Evolutionary conservation across 139 green algal species (phyloP).

Genomic region (Pseudopediastrum boryanum): DNA sequence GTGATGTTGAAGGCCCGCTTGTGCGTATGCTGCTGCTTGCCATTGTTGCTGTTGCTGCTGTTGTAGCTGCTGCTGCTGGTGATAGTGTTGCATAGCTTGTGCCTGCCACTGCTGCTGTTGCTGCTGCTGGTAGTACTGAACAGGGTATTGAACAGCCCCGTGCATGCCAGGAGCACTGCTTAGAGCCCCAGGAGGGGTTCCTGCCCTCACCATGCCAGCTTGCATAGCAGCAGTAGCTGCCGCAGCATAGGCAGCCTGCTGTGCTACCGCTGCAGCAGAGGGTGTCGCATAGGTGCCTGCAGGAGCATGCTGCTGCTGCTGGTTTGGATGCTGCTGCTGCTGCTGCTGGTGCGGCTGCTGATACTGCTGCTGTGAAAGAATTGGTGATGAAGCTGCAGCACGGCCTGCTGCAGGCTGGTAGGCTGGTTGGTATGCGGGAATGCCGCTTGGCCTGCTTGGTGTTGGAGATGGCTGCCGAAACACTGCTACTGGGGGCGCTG

Average conservation of each 20-base stretch:
- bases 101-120: neutral
- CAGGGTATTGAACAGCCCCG: neutral
- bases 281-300: neutral
- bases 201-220: too few relatives aligned
- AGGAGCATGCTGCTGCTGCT: slow-evolving; percentile 4
- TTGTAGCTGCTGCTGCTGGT: slow-evolving; percentile 10
- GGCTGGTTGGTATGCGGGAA: too few relatives aligned
- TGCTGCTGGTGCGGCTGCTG: neutral
- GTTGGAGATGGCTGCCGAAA: too few relatives aligned
- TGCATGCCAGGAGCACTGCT: neutral
- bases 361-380: too few relatives aligned
- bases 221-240: too few relatives aligned
- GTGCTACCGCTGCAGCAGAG: neutral
- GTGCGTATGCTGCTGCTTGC: neutral
- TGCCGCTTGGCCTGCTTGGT: too few relatives aligned
- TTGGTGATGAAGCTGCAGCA: too few relatives aligned
- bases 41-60: slow-evolving; percentile 9
- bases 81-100: neutral
- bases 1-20: neutral
- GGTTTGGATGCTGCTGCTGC: neutral
- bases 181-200: neutral
- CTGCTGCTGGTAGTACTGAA: slow-evolving; percentile 5
- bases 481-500: too few relatives aligned
- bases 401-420: too few relatives aligned
- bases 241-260: too few relatives aligned